Conservation (phyloP, 495 filamentous ascomycete genomes). For the Penicillium daleae region DNA sequence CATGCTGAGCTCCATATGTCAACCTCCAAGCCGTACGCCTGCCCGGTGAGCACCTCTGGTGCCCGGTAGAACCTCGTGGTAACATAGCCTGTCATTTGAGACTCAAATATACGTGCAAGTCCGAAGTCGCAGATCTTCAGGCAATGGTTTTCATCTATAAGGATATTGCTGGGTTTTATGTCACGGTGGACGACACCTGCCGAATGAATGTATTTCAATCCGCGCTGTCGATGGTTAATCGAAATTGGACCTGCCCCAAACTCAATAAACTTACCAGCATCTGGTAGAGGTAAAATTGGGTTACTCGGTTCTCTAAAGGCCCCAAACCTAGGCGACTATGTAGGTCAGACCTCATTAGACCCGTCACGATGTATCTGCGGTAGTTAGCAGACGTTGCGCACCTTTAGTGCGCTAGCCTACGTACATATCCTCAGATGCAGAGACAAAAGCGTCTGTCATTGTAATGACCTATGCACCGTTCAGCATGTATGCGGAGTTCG, state of each 20-base stretch:
- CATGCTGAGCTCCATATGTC: conserved; percentile 96
- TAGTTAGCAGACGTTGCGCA: not conserved
- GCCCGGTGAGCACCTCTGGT: conserved; percentile 96
- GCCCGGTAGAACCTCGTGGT: conserved; percentile 93
- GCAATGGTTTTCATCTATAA: conserved; percentile 96
- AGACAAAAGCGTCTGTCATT: conserved; percentile 80
- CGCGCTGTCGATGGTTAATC: no score
- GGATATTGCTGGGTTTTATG: conserved; percentile 89
- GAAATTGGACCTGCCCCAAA: no score
- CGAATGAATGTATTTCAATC: conserved; percentile 93
- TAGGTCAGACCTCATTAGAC: conserved; percentile 88
- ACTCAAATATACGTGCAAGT: conserved; percentile 86
- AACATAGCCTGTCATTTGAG: conserved; percentile 97
- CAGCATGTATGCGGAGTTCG: not conserved
- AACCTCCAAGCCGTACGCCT: conserved; percentile 93
- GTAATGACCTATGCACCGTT: not conserved
- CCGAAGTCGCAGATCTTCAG: conserved; percentile 96
- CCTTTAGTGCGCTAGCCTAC: conserved; percentile 21
- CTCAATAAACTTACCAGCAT: no score
- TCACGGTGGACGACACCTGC: conserved; percentile 92
- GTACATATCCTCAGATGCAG: conserved; percentile 90
- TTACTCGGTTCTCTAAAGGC: conserved; percentile 90
- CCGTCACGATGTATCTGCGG: conserved; percentile 84
- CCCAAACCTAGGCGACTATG: conserved; percentile 84
- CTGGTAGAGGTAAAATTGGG: conserved; percentile 94